phyloP scores from a whole-genome alignment of 2,329 filamentous ascomycete species.

The Colletotrichum viniferum region DNA sequence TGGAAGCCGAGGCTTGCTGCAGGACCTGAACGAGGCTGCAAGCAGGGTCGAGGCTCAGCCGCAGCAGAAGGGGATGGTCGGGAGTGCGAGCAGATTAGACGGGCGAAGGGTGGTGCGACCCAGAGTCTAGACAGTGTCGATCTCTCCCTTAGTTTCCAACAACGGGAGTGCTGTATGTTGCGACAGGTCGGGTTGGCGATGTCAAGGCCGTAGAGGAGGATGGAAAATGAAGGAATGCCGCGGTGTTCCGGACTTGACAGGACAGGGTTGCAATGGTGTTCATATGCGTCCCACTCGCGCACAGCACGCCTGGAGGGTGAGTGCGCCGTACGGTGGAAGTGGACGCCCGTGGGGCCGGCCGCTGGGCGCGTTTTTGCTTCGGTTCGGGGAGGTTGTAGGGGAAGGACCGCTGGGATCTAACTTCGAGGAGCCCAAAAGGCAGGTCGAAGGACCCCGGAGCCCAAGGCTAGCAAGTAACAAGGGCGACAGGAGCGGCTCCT shows the following conservation, averaged over 20 bases:
- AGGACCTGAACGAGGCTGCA: slow-evolving; percentile 11
- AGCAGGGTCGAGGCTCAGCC: slow-evolving; percentile 6
- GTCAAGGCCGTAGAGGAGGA: slow-evolving; percentile 2
- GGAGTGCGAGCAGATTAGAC: not conserved
- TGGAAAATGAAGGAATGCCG: slow-evolving; percentile 21
- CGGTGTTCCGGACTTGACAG: slow-evolving; percentile 19
- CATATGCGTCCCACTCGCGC: slow-evolving; percentile 18
- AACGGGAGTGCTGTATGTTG: not conserved
- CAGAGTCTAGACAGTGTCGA: not conserved
- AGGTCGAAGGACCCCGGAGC: not conserved
- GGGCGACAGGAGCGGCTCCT: slow-evolving; percentile 3
- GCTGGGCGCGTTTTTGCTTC: slow-evolving; percentile 9
- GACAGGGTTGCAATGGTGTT: slow-evolving; percentile 23
- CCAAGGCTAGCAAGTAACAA: not conserved
- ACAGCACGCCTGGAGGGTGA: not conserved
- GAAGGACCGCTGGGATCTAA: not conserved
- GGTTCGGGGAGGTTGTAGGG: slow-evolving; percentile 5
- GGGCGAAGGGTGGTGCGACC: not conserved
- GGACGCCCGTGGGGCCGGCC: slow-evolving; percentile 20
- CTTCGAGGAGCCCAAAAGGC: not conserved
- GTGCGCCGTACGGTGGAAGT: not conserved
- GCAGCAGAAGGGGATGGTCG: slow-evolving; percentile 4
- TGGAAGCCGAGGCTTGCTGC: slow-evolving; percentile 17
- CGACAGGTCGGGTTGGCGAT: slow-evolving; percentile 2
- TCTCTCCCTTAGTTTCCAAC: not conserved